These are phyloP conservation scores for Chrysosporium keratinophilum DNA, from an alignment of 2,329 filamentous ascomycete species.

Conservation along the genomic window DNA sequence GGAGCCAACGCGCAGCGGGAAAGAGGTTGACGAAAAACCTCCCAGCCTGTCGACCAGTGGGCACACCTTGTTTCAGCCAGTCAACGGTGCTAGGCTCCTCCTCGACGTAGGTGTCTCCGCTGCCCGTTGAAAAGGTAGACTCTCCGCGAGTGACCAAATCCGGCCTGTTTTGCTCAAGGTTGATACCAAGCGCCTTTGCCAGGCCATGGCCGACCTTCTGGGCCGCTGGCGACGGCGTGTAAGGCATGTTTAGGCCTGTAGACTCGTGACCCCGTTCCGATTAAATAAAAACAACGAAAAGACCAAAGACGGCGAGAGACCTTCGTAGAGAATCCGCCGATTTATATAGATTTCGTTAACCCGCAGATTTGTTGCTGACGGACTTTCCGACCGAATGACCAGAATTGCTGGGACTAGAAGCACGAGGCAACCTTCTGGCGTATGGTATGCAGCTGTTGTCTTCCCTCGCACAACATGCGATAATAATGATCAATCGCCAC, in stretches of 20 bases:
- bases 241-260: constrained; percentile 23
- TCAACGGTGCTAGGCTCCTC: constrained; percentile 64
- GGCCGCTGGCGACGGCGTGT: constrained; percentile 30
- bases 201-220: constrained; percentile 55
- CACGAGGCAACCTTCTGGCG: constrained; percentile 1
- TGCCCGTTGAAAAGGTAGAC: constrained; percentile 64
- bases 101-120: constrained; percentile 71
- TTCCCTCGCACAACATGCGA: constrained; percentile 9
- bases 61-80: constrained; percentile 57
- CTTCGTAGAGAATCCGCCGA: not conserved
- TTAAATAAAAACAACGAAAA: not conserved
- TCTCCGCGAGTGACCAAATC: constrained; percentile 65
- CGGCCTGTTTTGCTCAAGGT: constrained; percentile 53
- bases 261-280: not conserved
- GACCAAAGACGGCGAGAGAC: not conserved
- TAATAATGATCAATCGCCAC: not conserved
- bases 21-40: constrained; percentile 64
- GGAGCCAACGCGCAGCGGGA: constrained; percentile 83
- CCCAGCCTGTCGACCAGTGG: constrained; percentile 44
- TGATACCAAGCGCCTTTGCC: constrained; percentile 74
- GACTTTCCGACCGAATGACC: constrained; percentile 6
- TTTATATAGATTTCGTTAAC: not conserved
- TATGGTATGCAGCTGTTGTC: constrained; percentile 7
- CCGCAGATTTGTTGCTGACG: not conserved
- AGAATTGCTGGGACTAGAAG: not conserved